Base-by-base conservation (phyloP, 345 rosid species). In the Acer negundo region DNA sequence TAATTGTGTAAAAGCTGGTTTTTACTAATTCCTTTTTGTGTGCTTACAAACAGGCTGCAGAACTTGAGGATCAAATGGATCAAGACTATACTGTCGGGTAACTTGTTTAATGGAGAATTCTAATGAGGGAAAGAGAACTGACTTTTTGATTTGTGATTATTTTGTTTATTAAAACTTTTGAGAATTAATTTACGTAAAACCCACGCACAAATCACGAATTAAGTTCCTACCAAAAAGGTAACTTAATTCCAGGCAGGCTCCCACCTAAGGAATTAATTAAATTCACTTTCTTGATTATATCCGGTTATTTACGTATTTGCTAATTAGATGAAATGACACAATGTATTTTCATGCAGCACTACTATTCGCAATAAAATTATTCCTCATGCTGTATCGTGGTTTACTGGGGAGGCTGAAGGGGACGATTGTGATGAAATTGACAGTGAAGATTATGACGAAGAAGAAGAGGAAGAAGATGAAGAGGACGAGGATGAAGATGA, bases 71-170 rank as follows among this genome's bases (percentile, higher is more conserved):
- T 83, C 89, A 89, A 80, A 97, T 97, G 98, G 99, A 94, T 71
- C 95, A 92, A 44, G 99, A 97, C 85, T 97, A 94, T 83, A 97
- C 94, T 70, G 81, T 97, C n/a, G 99, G 97, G 99, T 96, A 3
- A 72, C 89, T 83, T 81, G 44, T 40, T 7, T 7, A 40, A 40
- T 40, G 7, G 44, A 40, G 44, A 40, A 40, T 40, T 40, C 44
- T 40, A 40, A 40, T 7, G 6, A 40, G 44, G 44, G 44, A 40
- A 40, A 40, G 44, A 40, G 31, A 28, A 28, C 31, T 28, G 31
- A 28, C 2, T 28, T 28, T 28, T 28, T 28, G 1, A 28, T 28
- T 28, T 28, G 31, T 28, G 31, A 28, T 28, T 28, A 28, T 28
- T 28, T 28, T 28, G 31, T 28, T 28, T 28, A 2, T 28, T 28